These are phyloP conservation scores for Neurospora africana DNA, from an alignment of 495 filamentous ascomycete genomes.

Conservation along the genomic window DNA sequence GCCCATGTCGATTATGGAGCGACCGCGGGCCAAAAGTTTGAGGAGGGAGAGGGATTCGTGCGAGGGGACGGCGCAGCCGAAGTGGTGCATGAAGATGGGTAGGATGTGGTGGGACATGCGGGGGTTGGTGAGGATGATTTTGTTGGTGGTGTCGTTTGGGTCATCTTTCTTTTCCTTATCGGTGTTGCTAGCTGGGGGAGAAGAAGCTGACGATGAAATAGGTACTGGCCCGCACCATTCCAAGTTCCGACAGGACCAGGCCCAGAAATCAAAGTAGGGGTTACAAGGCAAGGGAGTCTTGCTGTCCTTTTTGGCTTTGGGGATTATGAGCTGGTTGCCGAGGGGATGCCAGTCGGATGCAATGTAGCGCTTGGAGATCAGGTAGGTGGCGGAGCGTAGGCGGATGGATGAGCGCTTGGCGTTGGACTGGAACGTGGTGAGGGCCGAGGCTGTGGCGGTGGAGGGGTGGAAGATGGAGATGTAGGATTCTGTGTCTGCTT, in stretches of 20 bases:
- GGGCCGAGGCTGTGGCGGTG: slow-evolving; percentile 38
- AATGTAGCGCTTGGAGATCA: slow-evolving; percentile 32
- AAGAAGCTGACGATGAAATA: neutral
- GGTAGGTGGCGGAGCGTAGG: slow-evolving; percentile 35
- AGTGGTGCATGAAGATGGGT: slow-evolving; percentile 58
- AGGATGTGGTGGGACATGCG: slow-evolving; percentile 44
- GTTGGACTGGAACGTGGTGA: slow-evolving; percentile 44
- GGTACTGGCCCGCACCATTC: slow-evolving; percentile 43
- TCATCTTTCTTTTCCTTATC: neutral
- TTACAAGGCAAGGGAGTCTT: slow-evolving; percentile 24
- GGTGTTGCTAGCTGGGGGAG: neutral
- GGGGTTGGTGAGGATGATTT: slow-evolving; percentile 7
- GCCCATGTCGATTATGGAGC: slow-evolving; percentile 32
- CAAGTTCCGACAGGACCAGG: slow-evolving; percentile 32
- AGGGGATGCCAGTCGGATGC: slow-evolving; percentile 15
- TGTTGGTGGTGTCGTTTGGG: neutral
- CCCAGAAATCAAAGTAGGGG: slow-evolving; percentile 48
- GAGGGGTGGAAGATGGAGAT: slow-evolving; percentile 44
- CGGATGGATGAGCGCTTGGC: slow-evolving; percentile 48
- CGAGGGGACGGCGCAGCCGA: slow-evolving; percentile 49
- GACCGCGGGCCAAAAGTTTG: slow-evolving; percentile 26
- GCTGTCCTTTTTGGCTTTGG: slow-evolving; percentile 3
- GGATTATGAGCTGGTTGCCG: neutral
- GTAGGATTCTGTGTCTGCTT: slow-evolving; percentile 45
- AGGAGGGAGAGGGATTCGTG: slow-evolving; percentile 45